Evolutionary conservation across 129 eudicot species (phyloP).

Genomic region (Artemisia tridentata): DNA sequence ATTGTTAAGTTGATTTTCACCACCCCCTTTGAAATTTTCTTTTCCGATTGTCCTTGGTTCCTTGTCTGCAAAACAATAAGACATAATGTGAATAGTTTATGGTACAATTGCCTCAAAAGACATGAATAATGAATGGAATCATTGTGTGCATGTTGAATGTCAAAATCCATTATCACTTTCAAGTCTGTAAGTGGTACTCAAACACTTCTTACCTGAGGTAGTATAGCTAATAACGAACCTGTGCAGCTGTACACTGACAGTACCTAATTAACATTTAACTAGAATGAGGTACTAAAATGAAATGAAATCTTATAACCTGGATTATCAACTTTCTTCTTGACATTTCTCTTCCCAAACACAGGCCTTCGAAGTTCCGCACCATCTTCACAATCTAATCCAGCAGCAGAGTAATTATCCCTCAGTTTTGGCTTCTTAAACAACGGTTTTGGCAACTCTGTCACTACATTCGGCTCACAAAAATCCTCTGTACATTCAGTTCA

Average conservation of each 20-base stretch:
- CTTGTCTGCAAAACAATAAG: conserved; percentile 31
- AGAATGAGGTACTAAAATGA: not conserved
- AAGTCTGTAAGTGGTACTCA: too few species aligned
- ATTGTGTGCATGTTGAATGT: too few species aligned
- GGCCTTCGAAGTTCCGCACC: conserved; percentile 33
- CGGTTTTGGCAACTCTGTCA: conserved; percentile 69
- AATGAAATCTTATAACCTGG: conserved; percentile 29
- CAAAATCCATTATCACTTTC: too few species aligned
- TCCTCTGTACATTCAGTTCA: conserved; percentile 42
- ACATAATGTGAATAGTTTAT: too few species aligned
- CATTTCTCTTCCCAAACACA: conserved; percentile 42
- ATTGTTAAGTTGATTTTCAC: conserved; percentile 17
- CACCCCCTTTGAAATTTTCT: conserved; percentile 29
- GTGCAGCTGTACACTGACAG: too few species aligned
- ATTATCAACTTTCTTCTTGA: conserved; percentile 15
- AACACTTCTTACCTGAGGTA: too few species aligned
- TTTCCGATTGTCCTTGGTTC: conserved; percentile 29
- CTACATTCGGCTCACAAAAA: conserved; percentile 48
- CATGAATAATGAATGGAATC: too few species aligned
- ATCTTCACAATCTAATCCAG: conserved; percentile 23
- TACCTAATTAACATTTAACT: not conserved
- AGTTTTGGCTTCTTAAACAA: conserved; percentile 57
- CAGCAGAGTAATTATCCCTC: conserved; percentile 24
- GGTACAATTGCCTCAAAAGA: too few species aligned
- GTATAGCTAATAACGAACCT: too few species aligned